phyloP scores from a whole-genome alignment of 1,284 basidiomycete species.

The Tremellales sp. region DNA sequence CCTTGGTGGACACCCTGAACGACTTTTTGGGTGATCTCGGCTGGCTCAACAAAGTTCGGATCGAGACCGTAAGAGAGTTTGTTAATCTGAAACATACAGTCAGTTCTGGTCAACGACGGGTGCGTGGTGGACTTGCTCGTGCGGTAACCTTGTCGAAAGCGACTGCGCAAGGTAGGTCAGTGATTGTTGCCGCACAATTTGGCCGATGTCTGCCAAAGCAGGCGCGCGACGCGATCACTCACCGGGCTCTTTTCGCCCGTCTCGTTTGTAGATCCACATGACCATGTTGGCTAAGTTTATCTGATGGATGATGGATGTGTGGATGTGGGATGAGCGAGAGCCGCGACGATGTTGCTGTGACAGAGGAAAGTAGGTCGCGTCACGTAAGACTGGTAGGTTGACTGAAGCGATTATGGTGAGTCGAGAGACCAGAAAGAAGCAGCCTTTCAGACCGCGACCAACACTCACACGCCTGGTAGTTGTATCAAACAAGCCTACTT shows the following conservation, averaged over 20 bases:
- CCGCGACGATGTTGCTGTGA: no score
- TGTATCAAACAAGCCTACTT: no score
- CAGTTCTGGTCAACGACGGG: conserved; percentile 13
- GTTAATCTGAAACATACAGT: conserved; percentile 64
- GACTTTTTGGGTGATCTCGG: conserved; percentile 94
- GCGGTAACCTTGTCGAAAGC: conserved; percentile 42
- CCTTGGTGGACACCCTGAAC: conserved; percentile 92
- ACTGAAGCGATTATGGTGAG: no score
- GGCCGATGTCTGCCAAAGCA: background rate
- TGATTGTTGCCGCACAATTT: background rate
- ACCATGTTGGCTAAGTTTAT: conserved; percentile 28
- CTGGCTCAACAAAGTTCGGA: conserved; percentile 86
- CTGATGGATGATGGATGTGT: no score
- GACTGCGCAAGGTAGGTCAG: conserved; percentile 16
- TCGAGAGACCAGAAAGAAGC: no score
- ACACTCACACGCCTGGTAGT: no score
- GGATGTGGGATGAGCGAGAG: no score
- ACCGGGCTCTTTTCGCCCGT: conserved; percentile 46
- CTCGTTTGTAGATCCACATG: conserved; percentile 48
- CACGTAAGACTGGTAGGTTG: no score
- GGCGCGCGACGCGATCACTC: conserved; percentile 8
- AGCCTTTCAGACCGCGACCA: no score
- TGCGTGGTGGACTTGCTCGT: conserved; percentile 15
- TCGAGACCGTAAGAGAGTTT: conserved; percentile 98
- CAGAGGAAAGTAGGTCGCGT: no score